Evolutionary conservation across 768 basidiomycete species (phyloP).

Genomic region (Tubosaeta sp.): DNA sequence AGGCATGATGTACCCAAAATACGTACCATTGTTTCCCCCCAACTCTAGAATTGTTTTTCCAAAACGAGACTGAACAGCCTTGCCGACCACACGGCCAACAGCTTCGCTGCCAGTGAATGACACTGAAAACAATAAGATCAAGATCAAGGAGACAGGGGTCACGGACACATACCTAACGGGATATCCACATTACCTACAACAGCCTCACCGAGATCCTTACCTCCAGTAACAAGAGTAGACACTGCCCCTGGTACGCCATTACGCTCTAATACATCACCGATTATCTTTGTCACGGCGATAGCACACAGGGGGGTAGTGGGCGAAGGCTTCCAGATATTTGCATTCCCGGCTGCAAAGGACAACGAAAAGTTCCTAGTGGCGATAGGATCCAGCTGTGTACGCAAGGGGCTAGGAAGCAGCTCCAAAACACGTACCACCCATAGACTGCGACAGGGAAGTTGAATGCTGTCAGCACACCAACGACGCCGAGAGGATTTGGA

Average conservation of each 20-base stretch:
- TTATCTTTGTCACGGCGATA: slow-evolving; percentile 86
- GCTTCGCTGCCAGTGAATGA: slow-evolving; percentile 94
- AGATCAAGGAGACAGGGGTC: not conserved
- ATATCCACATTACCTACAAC: slow-evolving; percentile 71
- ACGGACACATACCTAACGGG: slow-evolving; percentile 58
- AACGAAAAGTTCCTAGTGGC: slow-evolving; percentile 78
- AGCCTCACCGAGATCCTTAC: slow-evolving; percentile 72
- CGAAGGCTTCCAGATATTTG: slow-evolving; percentile 94
- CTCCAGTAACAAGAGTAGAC: slow-evolving; percentile 80
- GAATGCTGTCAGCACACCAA: slow-evolving; percentile 84
- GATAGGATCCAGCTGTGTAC: slow-evolving; percentile 7
- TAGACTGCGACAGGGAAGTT: slow-evolving; percentile 96
- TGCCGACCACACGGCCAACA: slow-evolving; percentile 85
- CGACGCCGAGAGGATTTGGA: slow-evolving; percentile 80
- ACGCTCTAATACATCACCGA: slow-evolving; percentile 72
- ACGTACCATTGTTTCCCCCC: slow-evolving; percentile 90
- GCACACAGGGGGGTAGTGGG: slow-evolving; percentile 84
- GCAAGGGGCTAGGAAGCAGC: slow-evolving; percentile 1
- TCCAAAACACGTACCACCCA: slow-evolving; percentile 59
- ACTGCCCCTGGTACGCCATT: slow-evolving; percentile 84
- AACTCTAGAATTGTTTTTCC: slow-evolving; percentile 89
- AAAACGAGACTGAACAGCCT: slow-evolving; percentile 79
- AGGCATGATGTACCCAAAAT: slow-evolving; percentile 14
- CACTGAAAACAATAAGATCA: slow-evolving; percentile 42
- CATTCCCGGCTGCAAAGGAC: slow-evolving; percentile 86